Evolutionary conservation across 169 alveolate species (phyloP).

Genomic region (Plasmodium fragile): DNA sequence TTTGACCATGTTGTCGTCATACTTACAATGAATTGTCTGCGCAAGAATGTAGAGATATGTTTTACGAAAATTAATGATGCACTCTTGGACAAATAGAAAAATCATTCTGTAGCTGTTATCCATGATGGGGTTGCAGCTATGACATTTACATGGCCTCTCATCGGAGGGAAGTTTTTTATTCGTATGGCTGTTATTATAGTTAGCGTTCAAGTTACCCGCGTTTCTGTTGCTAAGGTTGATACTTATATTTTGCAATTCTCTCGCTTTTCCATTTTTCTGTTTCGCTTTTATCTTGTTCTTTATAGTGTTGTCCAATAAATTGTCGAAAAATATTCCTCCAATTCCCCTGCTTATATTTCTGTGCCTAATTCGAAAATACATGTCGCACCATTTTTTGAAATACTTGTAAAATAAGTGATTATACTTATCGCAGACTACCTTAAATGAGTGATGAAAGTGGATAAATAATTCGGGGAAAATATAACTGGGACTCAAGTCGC

Average conservation of each 20-base stretch:
- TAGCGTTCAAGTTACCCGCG: not conserved
- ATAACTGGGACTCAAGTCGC: constrained; percentile 92
- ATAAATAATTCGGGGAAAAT: constrained; percentile 87
- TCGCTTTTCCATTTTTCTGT: not conserved
- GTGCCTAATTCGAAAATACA: constrained; percentile 87
- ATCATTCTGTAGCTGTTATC: constrained; percentile 68
- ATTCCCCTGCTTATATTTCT: constrained; percentile 90
- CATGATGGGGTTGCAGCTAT: constrained; percentile 65
- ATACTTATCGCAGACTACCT: constrained; percentile 84
- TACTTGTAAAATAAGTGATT: constrained; percentile 83
- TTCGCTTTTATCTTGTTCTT: constrained; percentile 29
- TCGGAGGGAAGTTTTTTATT: not conserved
- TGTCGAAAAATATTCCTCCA: constrained; percentile 94
- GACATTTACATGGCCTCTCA: constrained; percentile 34
- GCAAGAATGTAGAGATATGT: constrained; percentile 85
- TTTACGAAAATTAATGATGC: constrained; percentile 50
- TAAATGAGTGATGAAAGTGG: constrained; percentile 86
- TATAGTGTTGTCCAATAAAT: constrained; percentile 78
- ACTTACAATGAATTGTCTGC: constrained; percentile 81
- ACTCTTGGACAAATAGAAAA: constrained; percentile 63
- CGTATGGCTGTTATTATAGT: not conserved
- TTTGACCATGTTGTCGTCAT: constrained; percentile 84
- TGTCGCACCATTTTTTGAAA: constrained; percentile 90
- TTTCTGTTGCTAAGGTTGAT: not conserved
- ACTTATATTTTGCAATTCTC: not conserved